Conservation (phyloP, 192 early-diverging fungal species). For the Backusella psychrophila region DNA sequence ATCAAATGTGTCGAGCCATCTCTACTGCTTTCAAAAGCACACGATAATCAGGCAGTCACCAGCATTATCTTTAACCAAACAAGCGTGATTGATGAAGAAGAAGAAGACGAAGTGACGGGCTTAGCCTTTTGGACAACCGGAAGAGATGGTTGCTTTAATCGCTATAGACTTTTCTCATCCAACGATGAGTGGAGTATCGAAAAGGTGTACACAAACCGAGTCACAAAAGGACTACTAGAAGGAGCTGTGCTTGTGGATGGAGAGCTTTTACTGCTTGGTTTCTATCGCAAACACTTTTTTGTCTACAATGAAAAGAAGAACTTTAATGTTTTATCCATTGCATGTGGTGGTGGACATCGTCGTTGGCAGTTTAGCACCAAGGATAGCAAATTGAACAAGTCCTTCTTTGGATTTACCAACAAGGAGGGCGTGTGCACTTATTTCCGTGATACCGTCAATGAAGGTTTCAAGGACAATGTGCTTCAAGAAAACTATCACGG, state of each 20-base stretch:
- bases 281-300: conserved; percentile 72
- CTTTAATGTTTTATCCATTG: conserved; percentile 64
- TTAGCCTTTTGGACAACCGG: conserved; percentile 59
- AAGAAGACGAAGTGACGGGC: conserved; percentile 20
- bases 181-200: conserved; percentile 38
- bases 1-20: conserved; percentile 22
- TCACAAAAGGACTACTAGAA: conserved; percentile 81
- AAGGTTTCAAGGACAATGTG: conserved; percentile 54
- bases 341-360: conserved; percentile 73
- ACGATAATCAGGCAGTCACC: conserved; percentile 51
- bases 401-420: conserved; percentile 61
- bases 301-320: conserved; percentile 67
- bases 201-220: conserved; percentile 52
- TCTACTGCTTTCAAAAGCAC: conserved; percentile 37
- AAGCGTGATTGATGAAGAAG: neutral
- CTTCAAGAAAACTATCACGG: conserved; percentile 61
- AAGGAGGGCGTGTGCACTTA: conserved; percentile 49
- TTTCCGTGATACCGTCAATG: conserved; percentile 38
- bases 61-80: conserved; percentile 26
- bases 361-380: conserved; percentile 64
- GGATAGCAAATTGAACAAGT: conserved; percentile 44
- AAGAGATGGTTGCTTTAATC: conserved; percentile 62
- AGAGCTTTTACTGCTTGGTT: conserved; percentile 62
- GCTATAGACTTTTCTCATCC: conserved; percentile 38
- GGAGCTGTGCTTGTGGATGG: conserved; percentile 48